Percentiles rank a stretch among this genome's conserved stretches.
phyloP scores from a whole-genome alignment of 345 rosid genomes.

The Salix viminalis region DNA sequence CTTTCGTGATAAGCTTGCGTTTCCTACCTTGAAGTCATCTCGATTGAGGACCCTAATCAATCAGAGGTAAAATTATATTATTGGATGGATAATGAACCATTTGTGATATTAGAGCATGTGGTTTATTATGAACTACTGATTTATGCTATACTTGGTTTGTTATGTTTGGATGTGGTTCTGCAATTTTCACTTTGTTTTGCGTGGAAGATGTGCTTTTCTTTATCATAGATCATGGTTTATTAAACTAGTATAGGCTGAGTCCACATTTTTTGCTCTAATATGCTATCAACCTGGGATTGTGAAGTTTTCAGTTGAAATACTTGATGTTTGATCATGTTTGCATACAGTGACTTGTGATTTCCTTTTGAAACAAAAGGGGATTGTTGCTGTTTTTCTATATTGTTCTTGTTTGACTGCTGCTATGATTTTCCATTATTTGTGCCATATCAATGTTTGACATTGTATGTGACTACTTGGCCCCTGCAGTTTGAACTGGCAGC shows the following conservation, averaged over 20 bases:
- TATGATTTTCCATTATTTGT: neutral
- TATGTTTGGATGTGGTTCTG: neutral
- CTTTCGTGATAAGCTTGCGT: slow-evolving; percentile 63
- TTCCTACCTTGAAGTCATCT: slow-evolving; percentile 63
- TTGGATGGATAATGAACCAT: neutral
- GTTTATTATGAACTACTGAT: neutral
- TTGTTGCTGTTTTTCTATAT: neutral
- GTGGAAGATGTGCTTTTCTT: neutral
- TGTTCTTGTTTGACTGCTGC: neutral
- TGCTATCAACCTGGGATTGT: neutral
- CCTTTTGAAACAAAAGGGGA: neutral
- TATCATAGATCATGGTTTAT: neutral
- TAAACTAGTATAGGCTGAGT: neutral
- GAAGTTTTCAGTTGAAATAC: neutral
- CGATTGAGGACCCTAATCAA: slow-evolving; percentile 68
- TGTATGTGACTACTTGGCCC: slow-evolving; percentile 1
- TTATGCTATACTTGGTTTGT: neutral
- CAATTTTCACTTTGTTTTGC: neutral
- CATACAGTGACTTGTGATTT: neutral
- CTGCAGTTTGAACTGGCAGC: slow-evolving; percentile 89
- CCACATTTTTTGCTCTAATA: neutral
- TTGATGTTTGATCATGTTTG: neutral
- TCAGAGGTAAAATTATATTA: slow-evolving; percentile 49
- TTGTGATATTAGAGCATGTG: neutral
- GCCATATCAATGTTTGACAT: neutral